phyloP scores from a whole-genome alignment of 495 filamentous ascomycete genomes.

The Annulohypoxylon nitens region DNA sequence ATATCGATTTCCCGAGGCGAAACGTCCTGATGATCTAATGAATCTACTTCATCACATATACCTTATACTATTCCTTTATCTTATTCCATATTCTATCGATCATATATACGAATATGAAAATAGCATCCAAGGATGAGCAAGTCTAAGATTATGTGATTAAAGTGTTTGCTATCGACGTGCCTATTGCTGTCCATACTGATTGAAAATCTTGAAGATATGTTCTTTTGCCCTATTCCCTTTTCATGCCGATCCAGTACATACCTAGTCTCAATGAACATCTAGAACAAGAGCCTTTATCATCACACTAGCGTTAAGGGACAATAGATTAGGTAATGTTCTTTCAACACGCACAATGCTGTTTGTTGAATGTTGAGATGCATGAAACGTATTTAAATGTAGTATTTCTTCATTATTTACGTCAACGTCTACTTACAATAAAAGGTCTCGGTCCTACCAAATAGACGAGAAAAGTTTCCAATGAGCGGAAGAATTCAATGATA shows the following conservation, averaged over 20 bases:
- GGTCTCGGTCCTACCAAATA: too few species aligned
- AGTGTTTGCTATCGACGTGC: not conserved
- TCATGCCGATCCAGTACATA: not conserved
- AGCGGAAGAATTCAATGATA: not conserved
- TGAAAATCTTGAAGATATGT: not conserved
- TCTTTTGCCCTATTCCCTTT: not conserved
- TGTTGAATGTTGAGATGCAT: not conserved
- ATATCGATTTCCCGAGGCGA: not conserved
- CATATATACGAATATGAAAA: conserved; percentile 1
- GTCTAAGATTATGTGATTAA: not conserved
- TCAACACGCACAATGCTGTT: not conserved
- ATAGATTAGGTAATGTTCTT: not conserved
- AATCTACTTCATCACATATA: conserved; percentile 12
- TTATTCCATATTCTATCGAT: not conserved
- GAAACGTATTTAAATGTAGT: not conserved
- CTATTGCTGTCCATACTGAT: not conserved
- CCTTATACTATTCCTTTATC: not conserved
- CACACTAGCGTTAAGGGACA: not conserved
- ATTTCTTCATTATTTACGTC: too few species aligned
- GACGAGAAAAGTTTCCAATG: not conserved
- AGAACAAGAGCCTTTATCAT: not conserved
- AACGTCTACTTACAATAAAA: too few species aligned
- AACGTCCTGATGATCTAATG: conserved; percentile 1
- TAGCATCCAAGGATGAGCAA: not conserved
- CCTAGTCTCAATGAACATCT: not conserved